These are phyloP conservation scores for Kwoniella newhampshirensis DNA, from an alignment of 768 basidiomycete genomes.

Conservation along the genomic window DNA sequence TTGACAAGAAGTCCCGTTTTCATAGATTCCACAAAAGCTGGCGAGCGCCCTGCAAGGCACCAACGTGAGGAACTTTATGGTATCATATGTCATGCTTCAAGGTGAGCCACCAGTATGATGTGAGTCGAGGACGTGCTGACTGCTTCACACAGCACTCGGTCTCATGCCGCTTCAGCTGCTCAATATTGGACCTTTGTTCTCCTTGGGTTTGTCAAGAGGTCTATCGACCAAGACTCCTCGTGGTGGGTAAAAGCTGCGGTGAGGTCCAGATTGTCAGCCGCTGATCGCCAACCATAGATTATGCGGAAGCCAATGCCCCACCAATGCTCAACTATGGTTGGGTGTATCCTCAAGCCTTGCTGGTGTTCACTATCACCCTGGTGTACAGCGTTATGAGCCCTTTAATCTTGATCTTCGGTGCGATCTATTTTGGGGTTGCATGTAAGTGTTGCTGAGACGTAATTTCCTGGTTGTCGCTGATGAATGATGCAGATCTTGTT, in stretches of 20 bases:
- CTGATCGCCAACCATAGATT: slow-evolving; percentile 61
- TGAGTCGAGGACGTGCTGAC: neutral
- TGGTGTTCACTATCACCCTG: slow-evolving; percentile 92
- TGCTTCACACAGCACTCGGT: slow-evolving; percentile 64
- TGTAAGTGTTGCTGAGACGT: slow-evolving; percentile 54
- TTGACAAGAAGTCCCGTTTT: neutral
- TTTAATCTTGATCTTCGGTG: slow-evolving; percentile 89
- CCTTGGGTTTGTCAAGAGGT: slow-evolving; percentile 68
- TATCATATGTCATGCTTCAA: slow-evolving; percentile 58
- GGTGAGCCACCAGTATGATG: slow-evolving; percentile 25
- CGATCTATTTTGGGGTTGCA: slow-evolving; percentile 90
- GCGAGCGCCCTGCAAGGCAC: slow-evolving; percentile 69
- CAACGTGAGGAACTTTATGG: slow-evolving; percentile 61
- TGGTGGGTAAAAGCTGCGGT: slow-evolving; percentile 58
- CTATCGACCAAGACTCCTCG: slow-evolving; percentile 86
- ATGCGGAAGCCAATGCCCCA: slow-evolving; percentile 92
- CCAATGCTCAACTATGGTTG: slow-evolving; percentile 97
- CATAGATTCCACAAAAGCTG: slow-evolving; percentile 77
- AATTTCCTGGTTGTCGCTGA: neutral
- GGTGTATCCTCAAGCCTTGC: slow-evolving; percentile 93
- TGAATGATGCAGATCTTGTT: slow-evolving; percentile 63
- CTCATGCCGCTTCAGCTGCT: slow-evolving; percentile 95
- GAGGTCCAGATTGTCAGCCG: neutral
- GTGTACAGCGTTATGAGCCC: slow-evolving; percentile 95
- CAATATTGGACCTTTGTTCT: slow-evolving; percentile 83